phyloP scores from a whole-genome alignment of 1,284 basidiomycete species.

The Pyrrhoderma noxium region DNA sequence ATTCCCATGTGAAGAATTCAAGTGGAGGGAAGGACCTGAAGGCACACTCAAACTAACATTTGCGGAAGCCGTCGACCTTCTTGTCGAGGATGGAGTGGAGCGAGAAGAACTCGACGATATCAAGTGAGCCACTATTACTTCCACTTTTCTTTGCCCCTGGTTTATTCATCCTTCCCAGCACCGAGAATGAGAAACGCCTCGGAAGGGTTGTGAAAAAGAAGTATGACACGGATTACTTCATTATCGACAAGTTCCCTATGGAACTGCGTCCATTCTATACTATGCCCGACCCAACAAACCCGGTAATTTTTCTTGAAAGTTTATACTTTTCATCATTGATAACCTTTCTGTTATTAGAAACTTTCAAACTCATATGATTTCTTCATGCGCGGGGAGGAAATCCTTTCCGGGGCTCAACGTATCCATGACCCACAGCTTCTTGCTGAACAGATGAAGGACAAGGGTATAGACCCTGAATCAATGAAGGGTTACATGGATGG shows the following conservation, averaged over 20 bases:
- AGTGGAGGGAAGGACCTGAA: conserved; percentile 76
- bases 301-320: conserved; percentile 37
- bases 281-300: conserved; percentile 88
- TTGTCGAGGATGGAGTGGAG: conserved; percentile 78
- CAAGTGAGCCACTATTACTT: conserved; percentile 45
- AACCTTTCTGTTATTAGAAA: conserved; percentile 37
- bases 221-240: conserved; percentile 96
- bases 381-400: conserved; percentile 99
- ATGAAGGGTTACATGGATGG: conserved; percentile 93
- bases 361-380: conserved; percentile 99
- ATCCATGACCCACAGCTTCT: conserved; percentile 87
- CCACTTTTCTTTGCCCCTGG: conserved; percentile 2
- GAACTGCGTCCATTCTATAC: conserved; percentile 96
- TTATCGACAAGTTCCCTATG: conserved; percentile 95
- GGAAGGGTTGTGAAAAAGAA: conserved; percentile 86
- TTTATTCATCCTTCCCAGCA: conserved; percentile 40
- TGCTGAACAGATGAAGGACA: conserved; percentile 75
- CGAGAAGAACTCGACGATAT: conserved; percentile 79
- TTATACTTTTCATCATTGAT: conserved; percentile 9
- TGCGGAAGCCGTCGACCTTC: conserved; percentile 80
- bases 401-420: conserved; percentile 95
- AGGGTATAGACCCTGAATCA: conserved; percentile 75
- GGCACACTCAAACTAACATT: conserved; percentile 81
- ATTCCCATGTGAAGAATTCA: conserved; percentile 88
- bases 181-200: conserved; percentile 88